Evolutionary conservation across 345 rosid genomes (phyloP), one percentile per base, ranked within the genome.

Genomic region (Bruguiera gymnorhiza): DNA sequence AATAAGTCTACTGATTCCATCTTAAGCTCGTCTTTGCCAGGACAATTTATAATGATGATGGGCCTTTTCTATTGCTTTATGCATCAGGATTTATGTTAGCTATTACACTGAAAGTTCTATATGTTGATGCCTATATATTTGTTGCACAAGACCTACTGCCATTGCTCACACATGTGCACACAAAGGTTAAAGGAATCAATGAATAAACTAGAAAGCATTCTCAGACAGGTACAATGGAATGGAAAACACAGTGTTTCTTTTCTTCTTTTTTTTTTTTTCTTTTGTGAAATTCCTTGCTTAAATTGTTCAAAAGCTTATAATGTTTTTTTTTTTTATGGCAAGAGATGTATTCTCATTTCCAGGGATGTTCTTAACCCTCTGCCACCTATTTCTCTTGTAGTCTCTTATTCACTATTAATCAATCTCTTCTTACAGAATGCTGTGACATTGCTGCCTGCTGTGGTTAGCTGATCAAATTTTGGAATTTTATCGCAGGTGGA

Each of bases 401-500:
- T 56, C 16, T 1, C 10, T 5, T 56, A 6, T 23, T 21, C 23
- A 8, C 23, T 10, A 23, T 56, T 4, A 10, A 8, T 30, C 64
- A 16, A 24, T 65, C 20, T 56, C 27, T 51, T 63, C 55, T 51
- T 18, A 3, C n/a, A 23, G 26, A 37, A 30, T 23, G 32, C 4
- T 37, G 31, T 43, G 21, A 29, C 30, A 52, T 13, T 21, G 34
- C 56, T 36, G 50, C 63, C 32, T 27, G 30, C 32, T 8, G 11
- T 20, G 20, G 11, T 60, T 27, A 39, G 16, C 70, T 76, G 70
- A 80, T 64, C 56, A 32, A 29, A 59, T 21, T 43, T 65, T 43
- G 66, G 66, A 58, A 21, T 65, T 69, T 84, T 61, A 27, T 74
- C 54, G 10, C 88, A 95, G 99, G 96, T 26, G 97, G 97, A 57